phyloP scores from a whole-genome alignment of 768 basidiomycete species.

The Boletus reticuloceps region DNA sequence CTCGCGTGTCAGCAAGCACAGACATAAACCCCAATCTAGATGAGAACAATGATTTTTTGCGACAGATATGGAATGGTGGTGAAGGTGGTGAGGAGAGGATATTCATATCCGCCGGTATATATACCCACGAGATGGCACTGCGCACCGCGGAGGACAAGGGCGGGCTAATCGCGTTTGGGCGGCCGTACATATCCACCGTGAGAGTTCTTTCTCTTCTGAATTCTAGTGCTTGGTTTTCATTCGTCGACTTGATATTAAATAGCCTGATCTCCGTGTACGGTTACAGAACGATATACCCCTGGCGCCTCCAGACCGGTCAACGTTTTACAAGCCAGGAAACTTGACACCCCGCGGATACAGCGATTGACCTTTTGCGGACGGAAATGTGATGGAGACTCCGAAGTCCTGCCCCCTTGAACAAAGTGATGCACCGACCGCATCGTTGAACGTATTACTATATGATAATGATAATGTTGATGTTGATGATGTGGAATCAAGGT shows the following conservation, averaged over 20 bases:
- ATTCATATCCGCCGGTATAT: background rate
- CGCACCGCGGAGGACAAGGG: background rate
- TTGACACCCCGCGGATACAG: slow-evolving; percentile 26
- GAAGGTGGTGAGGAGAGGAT: background rate
- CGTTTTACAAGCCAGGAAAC: background rate
- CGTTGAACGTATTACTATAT: too few species aligned
- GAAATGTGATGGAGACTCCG: background rate
- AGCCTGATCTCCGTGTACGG: too few species aligned
- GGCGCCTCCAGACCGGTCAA: slow-evolving; percentile 13
- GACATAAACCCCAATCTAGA: background rate
- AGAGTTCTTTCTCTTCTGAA: too few species aligned
- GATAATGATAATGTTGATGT: too few species aligned
- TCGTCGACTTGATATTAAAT: too few species aligned
- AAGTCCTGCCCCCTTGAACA: background rate
- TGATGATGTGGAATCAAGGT: too few species aligned
- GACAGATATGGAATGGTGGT: background rate
- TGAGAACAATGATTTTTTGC: background rate
- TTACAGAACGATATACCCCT: too few species aligned
- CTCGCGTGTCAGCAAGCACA: background rate
- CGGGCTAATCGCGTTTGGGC: background rate
- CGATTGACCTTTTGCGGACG: slow-evolving; percentile 26
- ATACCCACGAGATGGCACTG: background rate
- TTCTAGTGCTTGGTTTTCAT: too few species aligned
- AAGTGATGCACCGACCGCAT: too few species aligned
- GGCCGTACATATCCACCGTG: too few species aligned